Evolutionary conservation across 2,329 filamentous ascomycete genomes (phyloP).

Genomic region (Ceratocystis alfenasii): DNA sequence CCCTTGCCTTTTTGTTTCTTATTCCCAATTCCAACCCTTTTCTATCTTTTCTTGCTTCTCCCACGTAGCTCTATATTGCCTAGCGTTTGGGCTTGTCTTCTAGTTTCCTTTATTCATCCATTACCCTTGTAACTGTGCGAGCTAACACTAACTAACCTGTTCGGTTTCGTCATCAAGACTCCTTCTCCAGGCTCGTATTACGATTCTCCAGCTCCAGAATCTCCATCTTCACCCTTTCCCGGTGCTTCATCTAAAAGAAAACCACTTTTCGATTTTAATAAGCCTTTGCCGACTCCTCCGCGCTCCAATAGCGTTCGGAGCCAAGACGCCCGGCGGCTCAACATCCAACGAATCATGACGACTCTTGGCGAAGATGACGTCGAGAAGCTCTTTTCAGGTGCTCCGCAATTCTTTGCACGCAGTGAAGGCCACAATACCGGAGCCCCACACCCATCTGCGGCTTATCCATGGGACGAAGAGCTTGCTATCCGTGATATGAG

Average conservation of each 20-base stretch:
- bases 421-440: conserved; percentile 47
- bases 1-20: conserved; percentile 1
- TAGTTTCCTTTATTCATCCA: not conserved
- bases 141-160: not conserved
- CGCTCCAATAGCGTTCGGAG: conserved; percentile 28
- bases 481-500: conserved; percentile 50
- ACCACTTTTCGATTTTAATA: conserved; percentile 37
- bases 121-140: not conserved
- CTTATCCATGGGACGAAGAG: conserved; percentile 55
- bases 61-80: no score
- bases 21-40: conserved; percentile 6
- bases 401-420: conserved; percentile 57
- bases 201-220: not conserved
- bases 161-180: conserved; percentile 7
- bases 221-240: not conserved
- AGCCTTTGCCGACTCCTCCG: conserved; percentile 46
- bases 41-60: not conserved
- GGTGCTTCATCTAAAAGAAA: not conserved
- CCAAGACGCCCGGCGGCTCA: conserved; percentile 37
- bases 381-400: conserved; percentile 62
- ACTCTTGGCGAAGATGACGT: conserved; percentile 48
- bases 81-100: not conserved
- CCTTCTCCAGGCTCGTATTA: conserved; percentile 5
- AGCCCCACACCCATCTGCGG: conserved; percentile 50
- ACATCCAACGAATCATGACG: conserved; percentile 47